Evolutionary conservation across 2,329 filamentous ascomycete genomes (phyloP).

Genomic region (Aspergillus sojae): DNA sequence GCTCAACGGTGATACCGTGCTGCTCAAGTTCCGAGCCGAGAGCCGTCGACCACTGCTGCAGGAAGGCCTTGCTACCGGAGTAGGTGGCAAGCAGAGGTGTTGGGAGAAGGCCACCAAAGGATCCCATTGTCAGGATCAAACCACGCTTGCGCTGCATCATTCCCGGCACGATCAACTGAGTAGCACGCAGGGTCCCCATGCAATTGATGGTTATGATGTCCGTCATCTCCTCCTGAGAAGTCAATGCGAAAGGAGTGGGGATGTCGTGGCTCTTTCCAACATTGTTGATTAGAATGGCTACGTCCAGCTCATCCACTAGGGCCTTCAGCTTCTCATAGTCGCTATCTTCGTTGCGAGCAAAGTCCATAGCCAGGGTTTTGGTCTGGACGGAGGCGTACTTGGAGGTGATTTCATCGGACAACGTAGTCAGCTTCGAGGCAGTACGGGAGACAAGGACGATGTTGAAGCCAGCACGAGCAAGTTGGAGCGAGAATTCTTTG

Average conservation of each 20-base stretch:
- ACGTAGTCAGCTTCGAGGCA: conserved; percentile 79
- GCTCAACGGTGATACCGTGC: conserved; percentile 82
- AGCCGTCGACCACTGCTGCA: conserved; percentile 92
- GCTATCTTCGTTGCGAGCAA: conserved; percentile 72
- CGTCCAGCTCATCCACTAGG: conserved; percentile 71
- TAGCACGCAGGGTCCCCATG: conserved; percentile 83
- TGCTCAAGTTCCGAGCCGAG: conserved; percentile 80
- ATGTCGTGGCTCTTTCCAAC: conserved; percentile 94
- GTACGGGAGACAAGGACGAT: conserved; percentile 93
- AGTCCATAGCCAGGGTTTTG: conserved; percentile 89
- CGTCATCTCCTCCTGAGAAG: conserved; percentile 75
- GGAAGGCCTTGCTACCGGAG: conserved; percentile 95
- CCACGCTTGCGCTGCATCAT: conserved; percentile 84
- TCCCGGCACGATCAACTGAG: conserved; percentile 78
- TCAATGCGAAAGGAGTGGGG: conserved; percentile 84
- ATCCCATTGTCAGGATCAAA: conserved; percentile 95
- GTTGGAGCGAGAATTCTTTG: conserved; percentile 91
- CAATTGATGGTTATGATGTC: conserved; percentile 97
- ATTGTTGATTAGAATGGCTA: conserved; percentile 93
- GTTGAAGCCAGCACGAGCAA: conserved; percentile 91
- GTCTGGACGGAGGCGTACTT: conserved; percentile 67
- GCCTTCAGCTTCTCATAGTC: conserved; percentile 77
- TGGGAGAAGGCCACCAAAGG: conserved; percentile 88
- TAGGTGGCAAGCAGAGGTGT: conserved; percentile 94
- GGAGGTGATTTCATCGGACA: conserved; percentile 76